A percentile compares a stretch with the other conserved stretches of the same genome.
Conservation (phyloP, 1,284 basidiomycete species). For the Boletus sp. region DNA sequence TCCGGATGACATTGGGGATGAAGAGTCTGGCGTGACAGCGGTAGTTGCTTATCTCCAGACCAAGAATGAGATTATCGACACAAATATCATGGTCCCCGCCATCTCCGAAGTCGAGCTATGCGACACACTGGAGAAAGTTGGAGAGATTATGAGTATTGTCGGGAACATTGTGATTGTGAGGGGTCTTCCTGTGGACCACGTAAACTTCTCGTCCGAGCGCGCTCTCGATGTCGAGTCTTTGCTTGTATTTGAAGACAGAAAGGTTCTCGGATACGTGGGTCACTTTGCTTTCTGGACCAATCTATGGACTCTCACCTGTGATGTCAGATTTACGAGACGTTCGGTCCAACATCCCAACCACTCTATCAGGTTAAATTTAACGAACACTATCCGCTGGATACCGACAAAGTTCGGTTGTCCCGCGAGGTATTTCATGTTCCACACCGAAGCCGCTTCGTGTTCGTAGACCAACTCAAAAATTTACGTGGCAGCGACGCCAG, state of each 20-base stretch:
- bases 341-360: slow-evolving; percentile 82
- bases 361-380: slow-evolving; percentile 79
- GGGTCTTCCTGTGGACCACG: slow-evolving; percentile 46
- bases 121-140: slow-evolving; percentile 65
- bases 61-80: slow-evolving; percentile 59
- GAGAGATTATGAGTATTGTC: slow-evolving; percentile 70
- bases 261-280: slow-evolving; percentile 78
- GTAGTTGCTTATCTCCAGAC: slow-evolving; percentile 50
- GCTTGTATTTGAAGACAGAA: slow-evolving; percentile 79
- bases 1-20: slow-evolving; percentile 40
- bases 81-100: slow-evolving; percentile 50
- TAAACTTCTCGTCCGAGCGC: slow-evolving; percentile 46
- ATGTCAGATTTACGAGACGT: slow-evolving; percentile 79
- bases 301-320: slow-evolving; percentile 3
- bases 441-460: slow-evolving; percentile 71
- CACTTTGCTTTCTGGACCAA: slow-evolving; percentile 4
- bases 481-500: slow-evolving; percentile 87
- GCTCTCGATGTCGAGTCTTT: slow-evolving; percentile 83
- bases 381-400: slow-evolving; percentile 52
- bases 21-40: slow-evolving; percentile 42
- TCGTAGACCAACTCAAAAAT: slow-evolving; percentile 60
- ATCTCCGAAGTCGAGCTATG: slow-evolving; percentile 52
- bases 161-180: slow-evolving; percentile 68
- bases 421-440: slow-evolving; percentile 77
- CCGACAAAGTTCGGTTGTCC: slow-evolving; percentile 48